phyloP scores from a whole-genome alignment of 805 yeast species.

The Jamesozyma hellenica region DNA sequence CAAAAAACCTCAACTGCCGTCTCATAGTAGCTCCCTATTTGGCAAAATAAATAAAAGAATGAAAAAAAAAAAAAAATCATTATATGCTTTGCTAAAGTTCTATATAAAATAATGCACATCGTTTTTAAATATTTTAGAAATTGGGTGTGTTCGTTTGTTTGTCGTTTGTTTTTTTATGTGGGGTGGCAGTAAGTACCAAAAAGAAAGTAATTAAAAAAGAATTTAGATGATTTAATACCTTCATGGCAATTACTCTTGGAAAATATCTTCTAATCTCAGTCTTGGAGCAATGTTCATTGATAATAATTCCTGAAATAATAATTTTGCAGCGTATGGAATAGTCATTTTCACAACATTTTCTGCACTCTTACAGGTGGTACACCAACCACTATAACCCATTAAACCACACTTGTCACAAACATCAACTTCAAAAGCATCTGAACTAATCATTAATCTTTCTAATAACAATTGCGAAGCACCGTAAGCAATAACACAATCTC shows the following conservation, averaged over 20 bases:
- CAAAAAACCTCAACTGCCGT: too few species aligned
- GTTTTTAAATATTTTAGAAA: too few species aligned
- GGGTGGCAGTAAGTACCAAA: too few species aligned
- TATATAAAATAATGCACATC: too few species aligned
- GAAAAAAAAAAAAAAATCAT: too few species aligned
- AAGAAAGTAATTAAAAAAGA: too few species aligned
- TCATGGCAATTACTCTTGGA: constrained; percentile 31
- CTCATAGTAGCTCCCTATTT: too few species aligned
- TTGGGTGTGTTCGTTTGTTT: too few species aligned
- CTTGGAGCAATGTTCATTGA: constrained; percentile 99
- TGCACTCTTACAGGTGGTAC: constrained; percentile 87
- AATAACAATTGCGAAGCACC: constrained; percentile 93
- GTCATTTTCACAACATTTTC: constrained; percentile 87
- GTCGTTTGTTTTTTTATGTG: too few species aligned
- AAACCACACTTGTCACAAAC: constrained; percentile 89
- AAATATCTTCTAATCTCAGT: constrained; percentile 78
- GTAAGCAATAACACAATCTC: constrained; percentile 98
- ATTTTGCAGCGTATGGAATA: constrained; percentile 97
- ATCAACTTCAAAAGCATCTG: constrained; percentile 97
- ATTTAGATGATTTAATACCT: too few species aligned
- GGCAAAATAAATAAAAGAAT: too few species aligned
- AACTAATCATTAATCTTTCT: constrained; percentile 91
- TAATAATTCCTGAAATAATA: constrained; percentile 89
- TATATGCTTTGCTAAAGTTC: too few species aligned
- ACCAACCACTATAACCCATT: constrained; percentile 97